These are phyloP conservation scores for Pleurotus platypus DNA, from an alignment of 768 basidiomycete species.

Conservation along the genomic window DNA sequence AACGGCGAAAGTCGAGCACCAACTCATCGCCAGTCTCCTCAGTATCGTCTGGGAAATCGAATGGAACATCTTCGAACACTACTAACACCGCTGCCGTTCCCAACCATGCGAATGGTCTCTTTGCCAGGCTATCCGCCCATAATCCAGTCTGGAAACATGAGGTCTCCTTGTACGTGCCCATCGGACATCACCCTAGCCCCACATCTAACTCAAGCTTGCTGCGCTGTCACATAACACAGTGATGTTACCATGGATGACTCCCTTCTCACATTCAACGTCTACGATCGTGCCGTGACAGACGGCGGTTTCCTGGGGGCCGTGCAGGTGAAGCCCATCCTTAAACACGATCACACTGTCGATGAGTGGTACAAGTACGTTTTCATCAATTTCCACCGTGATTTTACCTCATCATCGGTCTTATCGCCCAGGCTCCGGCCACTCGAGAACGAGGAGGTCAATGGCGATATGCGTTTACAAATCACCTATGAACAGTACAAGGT, in stretches of 20 bases:
- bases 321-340: conserved; percentile 85
- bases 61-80: conserved; percentile 23
- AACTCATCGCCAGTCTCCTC: conserved; percentile 42
- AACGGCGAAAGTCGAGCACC: conserved; percentile 35
- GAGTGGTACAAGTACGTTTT: conserved; percentile 90
- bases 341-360: conserved; percentile 94
- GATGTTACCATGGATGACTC: conserved; percentile 92
- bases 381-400: conserved; percentile 12
- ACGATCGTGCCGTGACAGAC: conserved; percentile 80
- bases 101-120: conserved; percentile 41
- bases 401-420: conserved; percentile 12
- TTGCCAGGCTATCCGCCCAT: conserved; percentile 66
- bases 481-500: conserved; percentile 92
- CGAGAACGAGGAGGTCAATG: conserved; percentile 80
- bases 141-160: conserved; percentile 99
- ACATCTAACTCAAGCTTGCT: conserved; percentile 9
- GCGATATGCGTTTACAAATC: conserved; percentile 92
- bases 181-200: conserved; percentile 4
- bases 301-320: conserved; percentile 89
- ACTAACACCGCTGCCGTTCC: conserved; percentile 20
- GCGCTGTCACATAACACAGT: conserved; percentile 41
- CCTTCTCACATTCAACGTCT: conserved; percentile 82
- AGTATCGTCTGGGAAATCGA: conserved; percentile 30
- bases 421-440: conserved; percentile 61
- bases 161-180: conserved; percentile 83